Evolutionary conservation across 1,139 yeast species (phyloP).

Genomic region (Protomyces pachydermus): DNA sequence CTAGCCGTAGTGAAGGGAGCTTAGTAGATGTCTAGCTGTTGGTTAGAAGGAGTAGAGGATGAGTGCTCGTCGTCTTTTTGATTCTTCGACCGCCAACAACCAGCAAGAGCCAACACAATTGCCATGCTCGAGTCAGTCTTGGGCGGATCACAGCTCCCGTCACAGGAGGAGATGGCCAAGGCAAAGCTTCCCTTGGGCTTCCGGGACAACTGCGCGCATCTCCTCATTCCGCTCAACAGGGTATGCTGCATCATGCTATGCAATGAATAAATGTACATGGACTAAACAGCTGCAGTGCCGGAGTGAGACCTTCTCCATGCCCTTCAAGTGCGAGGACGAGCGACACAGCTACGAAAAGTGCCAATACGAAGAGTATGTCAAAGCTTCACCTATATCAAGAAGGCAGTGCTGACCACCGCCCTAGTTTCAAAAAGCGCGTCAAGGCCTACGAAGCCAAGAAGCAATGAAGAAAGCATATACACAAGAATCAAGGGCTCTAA

Average conservation of each 20-base stretch:
- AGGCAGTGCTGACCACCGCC: neutral
- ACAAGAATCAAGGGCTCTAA: neutral
- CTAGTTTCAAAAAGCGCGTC: slow-evolving; percentile 25
- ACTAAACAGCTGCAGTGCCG: slow-evolving; percentile 43
- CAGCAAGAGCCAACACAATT: neutral
- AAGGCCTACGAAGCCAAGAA: slow-evolving; percentile 18
- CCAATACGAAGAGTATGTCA: slow-evolving; percentile 21
- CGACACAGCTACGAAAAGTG: slow-evolving; percentile 28
- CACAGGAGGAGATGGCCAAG: slow-evolving; percentile 68
- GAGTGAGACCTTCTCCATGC: slow-evolving; percentile 50
- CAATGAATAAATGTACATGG: neutral
- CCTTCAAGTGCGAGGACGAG: slow-evolving; percentile 55
- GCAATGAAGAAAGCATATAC: neutral
- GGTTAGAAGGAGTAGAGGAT: no score
- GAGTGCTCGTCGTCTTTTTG: no score
- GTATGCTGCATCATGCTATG: neutral
- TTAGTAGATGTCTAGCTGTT: no score
- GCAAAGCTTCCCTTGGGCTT: slow-evolving; percentile 73
- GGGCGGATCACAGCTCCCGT: slow-evolving; percentile 6
- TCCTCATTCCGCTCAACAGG: slow-evolving; percentile 61
- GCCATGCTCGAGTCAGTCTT: slow-evolving; percentile 15
- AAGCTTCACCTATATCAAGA: neutral
- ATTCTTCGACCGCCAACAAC: neutral
- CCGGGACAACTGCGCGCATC: slow-evolving; percentile 81
- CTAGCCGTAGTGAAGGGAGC: neutral